Conservation (phyloP, 202 grass and related monocot species). For the Eragrostis tef region DNA sequence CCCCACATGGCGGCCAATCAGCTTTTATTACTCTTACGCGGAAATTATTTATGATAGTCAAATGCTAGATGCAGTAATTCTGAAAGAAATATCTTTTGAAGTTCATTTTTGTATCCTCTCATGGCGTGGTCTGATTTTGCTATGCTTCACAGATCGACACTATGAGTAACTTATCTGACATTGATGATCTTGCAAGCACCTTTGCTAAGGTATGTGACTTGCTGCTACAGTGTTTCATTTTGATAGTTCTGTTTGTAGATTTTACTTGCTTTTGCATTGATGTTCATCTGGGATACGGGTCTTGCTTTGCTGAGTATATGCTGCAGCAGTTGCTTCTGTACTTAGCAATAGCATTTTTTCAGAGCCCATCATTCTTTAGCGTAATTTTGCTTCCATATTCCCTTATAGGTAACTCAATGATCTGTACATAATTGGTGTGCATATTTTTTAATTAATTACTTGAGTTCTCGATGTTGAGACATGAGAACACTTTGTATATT, state of each 20-base stretch:
- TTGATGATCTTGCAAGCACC: slow-evolving; percentile 96
- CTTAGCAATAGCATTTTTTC: slow-evolving; percentile 19
- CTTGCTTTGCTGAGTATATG: slow-evolving; percentile 21
- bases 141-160: slow-evolving; percentile 60
- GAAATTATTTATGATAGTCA: slow-evolving; percentile 21
- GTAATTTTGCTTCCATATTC: slow-evolving; percentile 18
- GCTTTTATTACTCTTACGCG: neutral
- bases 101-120: slow-evolving; percentile 1
- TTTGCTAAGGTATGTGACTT: slow-evolving; percentile 83
- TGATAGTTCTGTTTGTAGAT: slow-evolving; percentile 31
- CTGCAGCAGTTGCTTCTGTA: neutral
- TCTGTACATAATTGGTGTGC: neutral
- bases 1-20: neutral
- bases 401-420: slow-evolving; percentile 11
- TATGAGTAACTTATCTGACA: slow-evolving; percentile 68
- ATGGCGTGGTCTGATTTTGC: slow-evolving; percentile 38
- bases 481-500: neutral
- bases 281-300: slow-evolving; percentile 8
- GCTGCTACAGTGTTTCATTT: slow-evolving; percentile 34
- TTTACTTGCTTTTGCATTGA: neutral
- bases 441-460: slow-evolving; percentile 23
- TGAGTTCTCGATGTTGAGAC: slow-evolving; percentile 1
- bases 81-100: slow-evolving; percentile 30
- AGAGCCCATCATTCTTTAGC: slow-evolving; percentile 1
- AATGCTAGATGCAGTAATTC: neutral